Base-by-base conservation (phyloP, 768 basidiomycete genomes). In the Calocera cornea region DNA sequence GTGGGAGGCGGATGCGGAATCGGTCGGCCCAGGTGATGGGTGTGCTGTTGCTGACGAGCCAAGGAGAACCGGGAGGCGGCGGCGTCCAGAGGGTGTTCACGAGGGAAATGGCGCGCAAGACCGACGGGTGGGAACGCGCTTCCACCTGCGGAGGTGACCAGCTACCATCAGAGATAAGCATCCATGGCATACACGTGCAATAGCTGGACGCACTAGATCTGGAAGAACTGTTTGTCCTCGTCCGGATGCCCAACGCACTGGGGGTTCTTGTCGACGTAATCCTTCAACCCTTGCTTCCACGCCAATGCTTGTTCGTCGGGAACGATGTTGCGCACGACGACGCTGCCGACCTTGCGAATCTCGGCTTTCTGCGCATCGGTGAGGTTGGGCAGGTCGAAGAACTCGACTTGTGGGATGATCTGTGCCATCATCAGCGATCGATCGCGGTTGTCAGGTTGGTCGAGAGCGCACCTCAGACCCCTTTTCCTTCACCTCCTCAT, bases 21-120 rank as follows among this genome's bases (percentile, higher is more conserved):
- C 90, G 81, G 75, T 92, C 90, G 67, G 84, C 88, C 74, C 91
- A 92, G 0, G 85, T 84, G 24, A 92, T 76, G 0, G 88, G 87
- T 1, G 80, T 84, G 12, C 75, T 70, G 33, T 88, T 79, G 67
- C 78, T 79, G 65, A 87, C 75, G 33, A 76, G 74, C 27, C 80
- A 75, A 27, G 71, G 68, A 22, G 67, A 67, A 2, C 44, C 54
- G 19, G 33, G 47, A 3, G 70, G 64, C 0, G 64, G 49, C 1
- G 80, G 74, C 69, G 85, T 80, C 85, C 86, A 89, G 17, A 90
- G 78, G 2, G 80, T 79, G 12, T 87, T 78, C 11, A 90, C 78
- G 12, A 79, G 79, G 24, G 66, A 68, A 67, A 90, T 88, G 1
- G 86, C 84, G 10, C 77, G 72, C 19, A 90, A 76, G 1, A 87